Evolutionary conservation across 202 grass and related monocot species (phyloP), one percentile per base, ranked within the genome.

Genomic region (Panicum hallii): DNA sequence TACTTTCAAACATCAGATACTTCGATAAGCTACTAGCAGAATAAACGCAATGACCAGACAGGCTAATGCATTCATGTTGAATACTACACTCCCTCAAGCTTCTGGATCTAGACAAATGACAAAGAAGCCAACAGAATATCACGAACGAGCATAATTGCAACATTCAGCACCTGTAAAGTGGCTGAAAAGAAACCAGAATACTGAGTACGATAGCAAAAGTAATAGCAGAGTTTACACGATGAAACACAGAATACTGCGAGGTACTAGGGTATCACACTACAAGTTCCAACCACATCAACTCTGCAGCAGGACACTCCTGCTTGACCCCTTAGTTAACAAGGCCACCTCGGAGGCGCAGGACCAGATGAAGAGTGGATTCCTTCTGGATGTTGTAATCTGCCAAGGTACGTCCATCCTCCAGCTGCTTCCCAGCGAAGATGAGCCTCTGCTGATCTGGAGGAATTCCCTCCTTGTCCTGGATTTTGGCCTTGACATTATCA

Each of bases 341-440:
- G 32, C 77, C 77, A 47, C 84, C 78, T 0, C 70, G 78, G 41
- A 87, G n/a, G n/a, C n/a, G n/a, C n/a, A n/a, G n/a, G n/a, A n/a
- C n/a, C n/a, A n/a, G 61, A 57, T 87, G 84, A 57, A 81, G 84
- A 6, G 84, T 86, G 0, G 77, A 86, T 7, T 86, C 84, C 58
- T 86, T 86, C 10, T 80, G 77, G 23, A 80, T 86, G 57, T 86
- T 86, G 45, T 86, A 80, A 16, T 86, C 76, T 11, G 77, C 77
- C 6, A 86, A 80, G 2, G 67, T 86, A 5, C 58, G 58, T 0
- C 76, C 79, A 1, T 87, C 79, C 44, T 87, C 79, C 2, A 82
- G 53, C 42, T 82, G 63, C 63, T 87, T 87, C 3, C 85, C 72
- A 0, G 72, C 79, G 0, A 87, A 87, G 71, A 82, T 77, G 2